Conservation (phyloP, 78 protist genomes). For the Ministeria vibrans region DNA sequence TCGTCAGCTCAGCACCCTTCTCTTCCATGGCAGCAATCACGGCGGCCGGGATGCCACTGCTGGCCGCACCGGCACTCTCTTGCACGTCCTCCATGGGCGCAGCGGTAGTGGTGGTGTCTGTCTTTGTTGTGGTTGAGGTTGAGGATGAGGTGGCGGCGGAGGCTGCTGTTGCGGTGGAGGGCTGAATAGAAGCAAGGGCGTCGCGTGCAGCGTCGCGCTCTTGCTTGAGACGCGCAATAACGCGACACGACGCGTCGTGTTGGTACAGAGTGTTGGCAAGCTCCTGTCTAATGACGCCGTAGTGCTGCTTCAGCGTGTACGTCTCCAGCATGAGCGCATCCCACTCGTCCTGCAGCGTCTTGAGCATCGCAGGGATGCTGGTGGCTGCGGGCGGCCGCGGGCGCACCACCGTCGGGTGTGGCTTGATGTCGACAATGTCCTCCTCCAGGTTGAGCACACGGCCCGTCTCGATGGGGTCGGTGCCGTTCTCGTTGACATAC, state of each 20-base stretch:
- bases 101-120: not conserved
- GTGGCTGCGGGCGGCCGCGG: slow-evolving; percentile 74
- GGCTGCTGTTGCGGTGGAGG: not conserved
- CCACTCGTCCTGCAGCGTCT: slow-evolving; percentile 91
- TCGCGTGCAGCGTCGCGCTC: slow-evolving; percentile 88
- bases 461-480: slow-evolving; percentile 79
- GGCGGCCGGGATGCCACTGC: not conserved
- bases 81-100: not conserved
- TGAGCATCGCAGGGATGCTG: slow-evolving; percentile 79
- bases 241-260: slow-evolving; percentile 98
- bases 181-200: not conserved
- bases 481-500: slow-evolving; percentile 56
- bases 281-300: slow-evolving; percentile 58
- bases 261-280: slow-evolving; percentile 92
- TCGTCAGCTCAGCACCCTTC: no score
- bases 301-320: slow-evolving; percentile 68
- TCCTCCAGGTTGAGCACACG: slow-evolving; percentile 43
- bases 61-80: not conserved
- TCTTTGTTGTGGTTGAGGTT: not conserved
- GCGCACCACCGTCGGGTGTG: not conserved
- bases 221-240: slow-evolving; percentile 86
- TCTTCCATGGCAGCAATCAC: not conserved
- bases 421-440: slow-evolving; percentile 68
- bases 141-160: not conserved
- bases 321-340: slow-evolving; percentile 91